Base-by-base conservation (phyloP, 1,284 basidiomycete genomes). In the Pascua sp. region DNA sequence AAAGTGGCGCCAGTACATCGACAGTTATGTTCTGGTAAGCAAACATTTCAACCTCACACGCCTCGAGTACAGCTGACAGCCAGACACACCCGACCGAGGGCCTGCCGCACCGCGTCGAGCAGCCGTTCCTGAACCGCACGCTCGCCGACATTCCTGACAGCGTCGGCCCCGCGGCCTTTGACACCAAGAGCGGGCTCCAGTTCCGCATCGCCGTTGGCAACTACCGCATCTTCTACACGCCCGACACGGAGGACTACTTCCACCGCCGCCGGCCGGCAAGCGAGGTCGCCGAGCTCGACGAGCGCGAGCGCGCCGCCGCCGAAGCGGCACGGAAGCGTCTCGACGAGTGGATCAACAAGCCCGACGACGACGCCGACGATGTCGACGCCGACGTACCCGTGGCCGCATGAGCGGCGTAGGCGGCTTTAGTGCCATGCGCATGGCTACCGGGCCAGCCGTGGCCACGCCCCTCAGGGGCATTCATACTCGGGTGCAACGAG, bases 1-100 rank as follows among this genome's bases (percentile, higher is more conserved):
- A 46, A 82, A 89, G 50, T 94, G 92, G 91, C 86, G 91, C 64
- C 82, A 87, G 4, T 98, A 98, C 77, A 86, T 97, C 58, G 89
- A 92, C 55, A 88, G 88, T 10, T 98, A 86, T 76, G 87, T 89
- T 47, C 83, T 89, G 66, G 24, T 32, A 32, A 32, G 24, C 24
- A 32, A 32, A 4, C 7, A 32, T 89, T 89, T 8, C 49, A 10
- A 17, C 13, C 48, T 59, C 37, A 50, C 41, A 46, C 11, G 55
- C 78, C 24, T 32, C 24, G 24, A 32, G 24, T 7, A 32, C 24
- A 3, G 24, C 24, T 32, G 24, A 32, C 24, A 32, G 24, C 7
- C 24, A 32, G 24, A 75, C 76, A 4, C 77, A 78, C 57, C 73
- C 79, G 37, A 81, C 80, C 8, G 81, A 82, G 62, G 80, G 80